Evolutionary conservation across 2,329 filamentous ascomycete genomes (phyloP), one percentile per base, ranked within the genome.

Genomic region (Colletotrichum noveboracense): DNA sequence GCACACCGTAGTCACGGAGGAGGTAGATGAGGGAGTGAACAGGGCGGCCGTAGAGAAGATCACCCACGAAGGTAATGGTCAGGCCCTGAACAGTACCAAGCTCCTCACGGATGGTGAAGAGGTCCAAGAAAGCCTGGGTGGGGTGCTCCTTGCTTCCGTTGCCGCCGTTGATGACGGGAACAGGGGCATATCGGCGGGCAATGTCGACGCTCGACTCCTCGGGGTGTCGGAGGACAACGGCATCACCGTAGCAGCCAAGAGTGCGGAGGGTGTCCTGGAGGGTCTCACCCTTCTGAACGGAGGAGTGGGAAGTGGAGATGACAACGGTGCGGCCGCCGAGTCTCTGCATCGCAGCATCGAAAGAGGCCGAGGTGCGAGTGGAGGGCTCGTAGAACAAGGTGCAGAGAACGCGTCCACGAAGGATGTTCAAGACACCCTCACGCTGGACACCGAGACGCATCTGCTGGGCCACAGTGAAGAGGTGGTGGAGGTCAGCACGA

Each of bases 331-430:
- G 92, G 64, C 97, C 97, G 79, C 97, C 97, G 7, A 99, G 93
- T 68, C 97, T 94, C 89, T 99, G 97, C 97, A 99, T 99, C 56
- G 97, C 97, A 72, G 96, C 95, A 83, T 99, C 97, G 81, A 99
- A 99, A 5, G 97, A 99, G 48, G 95, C 93, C 14, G 96, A 98
- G 7, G 97, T 99, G 70, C 97, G 92, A 4, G 97, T 99, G 1
- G 96, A 98, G 3, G 97, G 97, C 89, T 99, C 97, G 85, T 96
- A 99, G 91, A 99, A 99, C 88, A 99, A 92, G 3, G 95, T 97
- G 86, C 94, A 95, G 48, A 99, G 90, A 14, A 99, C 92, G 61
- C 94, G 93, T 32, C 96, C 96, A 80, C 94, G 95, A 77, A 99
- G 92, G 72, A 98, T 90, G 81, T 97, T 94, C 66, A 99, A 89